These are phyloP conservation scores for Mycena amicta DNA, from an alignment of 768 basidiomycete genomes.

Conservation along the genomic window DNA sequence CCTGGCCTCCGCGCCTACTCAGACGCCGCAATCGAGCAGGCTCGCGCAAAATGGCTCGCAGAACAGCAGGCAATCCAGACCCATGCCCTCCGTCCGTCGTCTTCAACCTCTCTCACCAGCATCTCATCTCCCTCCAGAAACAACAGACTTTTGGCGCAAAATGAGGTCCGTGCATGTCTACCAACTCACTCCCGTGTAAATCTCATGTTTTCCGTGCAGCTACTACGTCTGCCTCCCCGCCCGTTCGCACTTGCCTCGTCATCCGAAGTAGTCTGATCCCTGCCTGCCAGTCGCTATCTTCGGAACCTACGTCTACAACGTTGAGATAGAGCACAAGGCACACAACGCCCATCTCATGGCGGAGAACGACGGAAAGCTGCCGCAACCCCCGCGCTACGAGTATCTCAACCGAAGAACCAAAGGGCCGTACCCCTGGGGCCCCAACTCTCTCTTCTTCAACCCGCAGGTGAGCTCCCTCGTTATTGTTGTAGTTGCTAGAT, in stretches of 20 bases:
- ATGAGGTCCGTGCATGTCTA: slow-evolving; percentile 61
- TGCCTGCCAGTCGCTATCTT: slow-evolving; percentile 47
- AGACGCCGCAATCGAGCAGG: slow-evolving; percentile 38
- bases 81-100: slow-evolving; percentile 62
- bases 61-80: slow-evolving; percentile 60
- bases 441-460: slow-evolving; percentile 84
- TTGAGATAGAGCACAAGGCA: slow-evolving; percentile 64
- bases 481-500: not conserved
- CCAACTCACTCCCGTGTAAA: slow-evolving; percentile 14
- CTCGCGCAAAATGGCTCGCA: slow-evolving; percentile 45
- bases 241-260: slow-evolving; percentile 52
- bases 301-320: slow-evolving; percentile 57
- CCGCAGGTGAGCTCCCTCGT: slow-evolving; percentile 51
- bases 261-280: not conserved
- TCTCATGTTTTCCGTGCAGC: slow-evolving; percentile 44
- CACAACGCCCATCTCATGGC: slow-evolving; percentile 72
- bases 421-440: slow-evolving; percentile 81
- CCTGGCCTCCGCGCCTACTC: slow-evolving; percentile 40
- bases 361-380: slow-evolving; percentile 73
- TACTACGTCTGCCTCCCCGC: slow-evolving; percentile 75
- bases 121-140: slow-evolving; percentile 48
- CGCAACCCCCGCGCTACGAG: slow-evolving; percentile 70
- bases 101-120: not conserved
- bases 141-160: slow-evolving; percentile 82
- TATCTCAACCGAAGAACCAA: slow-evolving; percentile 77